A percentile compares a stretch with the other conserved stretches of the same genome.
These are phyloP conservation scores for Amesomyces nigricolor DNA, from an alignment of 2,329 filamentous ascomycete species.

Conservation along the genomic window DNA sequence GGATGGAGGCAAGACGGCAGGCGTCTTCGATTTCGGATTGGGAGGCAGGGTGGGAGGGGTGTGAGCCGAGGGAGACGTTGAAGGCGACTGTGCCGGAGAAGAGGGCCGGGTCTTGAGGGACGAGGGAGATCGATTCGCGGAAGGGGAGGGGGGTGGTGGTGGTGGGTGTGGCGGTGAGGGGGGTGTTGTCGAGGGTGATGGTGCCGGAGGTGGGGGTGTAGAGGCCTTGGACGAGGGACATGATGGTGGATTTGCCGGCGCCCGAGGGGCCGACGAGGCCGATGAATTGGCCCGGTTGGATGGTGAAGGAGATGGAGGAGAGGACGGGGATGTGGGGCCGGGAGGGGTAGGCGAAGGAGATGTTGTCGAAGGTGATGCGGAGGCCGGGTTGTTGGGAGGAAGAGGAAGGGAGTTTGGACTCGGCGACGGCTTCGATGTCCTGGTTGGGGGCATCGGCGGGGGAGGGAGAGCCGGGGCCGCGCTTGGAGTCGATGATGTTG, in stretches of 20 bases:
- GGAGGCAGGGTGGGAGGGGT: slow-evolving; percentile 49
- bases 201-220: slow-evolving; percentile 40
- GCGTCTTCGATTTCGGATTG: slow-evolving; percentile 60
- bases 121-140: slow-evolving; percentile 49
- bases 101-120: slow-evolving; percentile 53
- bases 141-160: slow-evolving; percentile 36
- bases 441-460: slow-evolving; percentile 7
- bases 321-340: slow-evolving; percentile 55
- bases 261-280: slow-evolving; percentile 60
- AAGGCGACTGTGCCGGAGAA: slow-evolving; percentile 53
- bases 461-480: not conserved
- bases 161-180: slow-evolving; percentile 37
- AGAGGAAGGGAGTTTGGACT: slow-evolving; percentile 22
- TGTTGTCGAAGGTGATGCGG: slow-evolving; percentile 44
- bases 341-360: slow-evolving; percentile 61
- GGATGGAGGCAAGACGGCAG: slow-evolving; percentile 63
- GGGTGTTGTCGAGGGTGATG: slow-evolving; percentile 40
- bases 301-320: slow-evolving; percentile 48
- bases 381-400: slow-evolving; percentile 30
- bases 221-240: slow-evolving; percentile 49
- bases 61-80: slow-evolving; percentile 51
- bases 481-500: slow-evolving; percentile 16
- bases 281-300: slow-evolving; percentile 55
- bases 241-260: slow-evolving; percentile 61
- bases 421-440: slow-evolving; percentile 38